A percentile compares a stretch with the other conserved stretches of the same genome.
phyloP scores from a whole-genome alignment of 2,329 filamentous ascomycete species.

The Alternaria ventricosa region DNA sequence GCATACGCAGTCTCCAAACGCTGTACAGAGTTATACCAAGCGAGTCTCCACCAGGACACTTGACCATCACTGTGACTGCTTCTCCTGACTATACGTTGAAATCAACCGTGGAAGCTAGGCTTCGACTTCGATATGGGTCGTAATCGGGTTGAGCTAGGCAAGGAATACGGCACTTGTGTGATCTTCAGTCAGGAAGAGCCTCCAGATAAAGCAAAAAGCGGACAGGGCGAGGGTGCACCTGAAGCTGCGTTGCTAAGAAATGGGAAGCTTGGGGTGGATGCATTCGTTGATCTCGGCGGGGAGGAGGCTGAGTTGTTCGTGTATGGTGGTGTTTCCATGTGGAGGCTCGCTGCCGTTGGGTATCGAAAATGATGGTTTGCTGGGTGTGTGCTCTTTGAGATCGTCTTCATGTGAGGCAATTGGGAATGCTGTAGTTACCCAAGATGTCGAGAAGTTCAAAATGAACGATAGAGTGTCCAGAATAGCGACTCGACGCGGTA shows the following conservation, averaged over 20 bases:
- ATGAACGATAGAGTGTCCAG: background rate
- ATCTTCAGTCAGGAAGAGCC: background rate
- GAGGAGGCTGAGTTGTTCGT: too few species aligned
- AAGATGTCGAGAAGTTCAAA: background rate
- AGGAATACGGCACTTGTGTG: background rate
- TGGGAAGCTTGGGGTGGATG: background rate
- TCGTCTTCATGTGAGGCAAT: background rate
- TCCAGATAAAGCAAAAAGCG: fast-evolving
- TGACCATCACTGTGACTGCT: fast-evolving
- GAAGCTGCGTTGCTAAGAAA: background rate
- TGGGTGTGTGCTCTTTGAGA: background rate
- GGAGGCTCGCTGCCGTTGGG: background rate
- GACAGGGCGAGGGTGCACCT: background rate
- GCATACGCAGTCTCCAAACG: background rate
- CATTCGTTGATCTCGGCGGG: fast-evolving
- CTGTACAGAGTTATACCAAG: too few species aligned
- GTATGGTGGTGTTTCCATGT: too few species aligned
- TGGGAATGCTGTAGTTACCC: background rate
- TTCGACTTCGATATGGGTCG: background rate
- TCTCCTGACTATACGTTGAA: fast-evolving
- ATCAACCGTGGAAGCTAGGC: background rate
- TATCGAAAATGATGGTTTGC: background rate
- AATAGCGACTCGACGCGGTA: background rate
- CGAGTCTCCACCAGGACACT: too few species aligned
- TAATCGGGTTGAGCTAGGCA: background rate